Percentiles rank a stretch among this genome's conserved stretches.
Conservation (phyloP, 257 asterid species). For the Lantana camara region DNA sequence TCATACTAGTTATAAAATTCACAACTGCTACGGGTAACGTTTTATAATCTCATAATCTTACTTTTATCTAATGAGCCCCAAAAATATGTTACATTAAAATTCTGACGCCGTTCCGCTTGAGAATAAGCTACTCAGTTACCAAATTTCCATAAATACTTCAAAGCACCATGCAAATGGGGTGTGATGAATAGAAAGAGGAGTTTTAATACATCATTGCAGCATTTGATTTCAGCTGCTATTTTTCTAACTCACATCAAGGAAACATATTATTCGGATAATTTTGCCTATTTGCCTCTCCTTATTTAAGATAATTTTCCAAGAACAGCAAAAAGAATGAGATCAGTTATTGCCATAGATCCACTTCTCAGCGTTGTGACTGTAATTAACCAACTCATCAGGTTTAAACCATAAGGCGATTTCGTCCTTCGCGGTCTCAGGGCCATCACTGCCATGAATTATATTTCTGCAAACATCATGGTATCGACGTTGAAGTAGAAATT, state of each 20-base stretch:
- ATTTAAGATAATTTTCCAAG: neutral
- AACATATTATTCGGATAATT: neutral
- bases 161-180: neutral
- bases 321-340: neutral
- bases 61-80: too few species aligned
- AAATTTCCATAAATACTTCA: too few species aligned
- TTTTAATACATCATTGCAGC: neutral
- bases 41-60: too few species aligned
- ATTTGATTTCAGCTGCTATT: neutral
- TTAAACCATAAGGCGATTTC: constrained; percentile 81
- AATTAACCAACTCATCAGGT: constrained; percentile 70
- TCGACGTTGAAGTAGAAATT: too few species aligned
- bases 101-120: too few species aligned
- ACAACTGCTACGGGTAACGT: too few species aligned
- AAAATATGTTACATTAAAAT: too few species aligned
- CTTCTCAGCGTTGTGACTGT: constrained; percentile 65
- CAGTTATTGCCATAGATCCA: constrained; percentile 70
- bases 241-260: neutral
- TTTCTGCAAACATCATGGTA: constrained; percentile 48
- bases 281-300: neutral
- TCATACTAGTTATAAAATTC: too few species aligned
- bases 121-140: too few species aligned
- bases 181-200: neutral
- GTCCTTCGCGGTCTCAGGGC: constrained; percentile 80
- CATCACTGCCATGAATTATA: constrained; percentile 81